Percentiles rank a stretch among this genome's conserved stretches.
Evolutionary conservation across 1,139 yeast species (phyloP).

Genomic region (Suhomyces maxii): DNA sequence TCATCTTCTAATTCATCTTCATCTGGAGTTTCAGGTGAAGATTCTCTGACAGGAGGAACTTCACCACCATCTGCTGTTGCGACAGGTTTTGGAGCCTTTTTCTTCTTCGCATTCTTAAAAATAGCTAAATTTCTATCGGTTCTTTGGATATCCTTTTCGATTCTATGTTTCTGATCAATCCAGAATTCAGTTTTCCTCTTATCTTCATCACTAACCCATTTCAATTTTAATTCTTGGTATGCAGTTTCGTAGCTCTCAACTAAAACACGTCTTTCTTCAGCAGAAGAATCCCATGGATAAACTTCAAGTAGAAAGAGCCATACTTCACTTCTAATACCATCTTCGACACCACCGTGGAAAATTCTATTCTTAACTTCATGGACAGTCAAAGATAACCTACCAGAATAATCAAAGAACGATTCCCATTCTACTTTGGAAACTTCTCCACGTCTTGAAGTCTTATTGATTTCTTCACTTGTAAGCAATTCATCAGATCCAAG

Average conservation of each 20-base stretch:
- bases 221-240: constrained; percentile 64
- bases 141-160: constrained; percentile 90
- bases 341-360: constrained; percentile 85
- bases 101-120: constrained; percentile 50
- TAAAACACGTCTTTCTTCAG: constrained; percentile 63
- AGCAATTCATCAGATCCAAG: constrained; percentile 63
- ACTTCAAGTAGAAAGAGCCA: constrained; percentile 87
- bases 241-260: constrained; percentile 57
- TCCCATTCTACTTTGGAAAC: constrained; percentile 78
- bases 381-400: constrained; percentile 69
- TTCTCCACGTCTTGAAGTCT: constrained; percentile 64
- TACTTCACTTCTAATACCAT: constrained; percentile 62
- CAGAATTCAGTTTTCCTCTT: constrained; percentile 69
- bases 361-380: constrained; percentile 77
- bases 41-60: constrained; percentile 17
- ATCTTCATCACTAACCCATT: constrained; percentile 63
- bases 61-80: constrained; percentile 11
- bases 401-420: constrained; percentile 75
- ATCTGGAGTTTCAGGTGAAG: constrained; percentile 46
- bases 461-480: constrained; percentile 59
- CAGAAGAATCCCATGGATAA: constrained; percentile 84
- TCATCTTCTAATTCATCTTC: constrained; percentile 40
- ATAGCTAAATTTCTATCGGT: constrained; percentile 79
- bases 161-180: constrained; percentile 84
- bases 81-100: constrained; percentile 4